These are phyloP conservation scores for Erythrophleum ivorense DNA, from an alignment of 331 rosid genomes.

Conservation along the genomic window DNA sequence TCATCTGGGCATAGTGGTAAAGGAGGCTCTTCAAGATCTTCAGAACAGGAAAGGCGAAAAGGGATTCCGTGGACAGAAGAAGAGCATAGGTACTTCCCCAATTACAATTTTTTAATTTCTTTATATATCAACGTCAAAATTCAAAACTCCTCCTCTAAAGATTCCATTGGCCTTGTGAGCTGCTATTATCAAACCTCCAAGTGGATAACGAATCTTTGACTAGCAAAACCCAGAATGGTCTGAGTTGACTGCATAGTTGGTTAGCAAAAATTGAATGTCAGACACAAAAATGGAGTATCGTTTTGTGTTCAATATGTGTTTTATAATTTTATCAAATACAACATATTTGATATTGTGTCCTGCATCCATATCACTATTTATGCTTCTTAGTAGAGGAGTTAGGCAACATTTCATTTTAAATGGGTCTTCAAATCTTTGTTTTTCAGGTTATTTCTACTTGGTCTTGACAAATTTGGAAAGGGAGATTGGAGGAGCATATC, in stretches of 20 bases:
- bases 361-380: not conserved
- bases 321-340: not conserved
- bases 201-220: not conserved
- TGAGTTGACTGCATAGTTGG: not conserved
- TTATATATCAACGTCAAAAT: not conserved
- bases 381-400: no score
- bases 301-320: not conserved
- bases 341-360: not conserved
- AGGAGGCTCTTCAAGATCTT: constrained; percentile 73
- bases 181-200: not conserved
- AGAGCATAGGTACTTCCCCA: constrained; percentile 78
- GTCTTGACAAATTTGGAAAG: constrained; percentile 96
- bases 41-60: constrained; percentile 93
- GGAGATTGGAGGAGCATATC: constrained; percentile 99
- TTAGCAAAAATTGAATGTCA: not conserved
- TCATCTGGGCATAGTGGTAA: constrained; percentile 66
- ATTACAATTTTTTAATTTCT: constrained; percentile 17
- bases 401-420: not conserved
- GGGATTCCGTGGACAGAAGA: constrained; percentile 99
- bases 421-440: constrained; percentile 11
- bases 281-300: not conserved
- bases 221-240: not conserved
- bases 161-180: not conserved
- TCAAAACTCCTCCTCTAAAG: not conserved
- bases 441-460: constrained; percentile 88